Evolutionary conservation across 148 eudicot genomes (phyloP), one percentile per base, ranked within the genome.

Genomic region (Arbutus unedo): DNA sequence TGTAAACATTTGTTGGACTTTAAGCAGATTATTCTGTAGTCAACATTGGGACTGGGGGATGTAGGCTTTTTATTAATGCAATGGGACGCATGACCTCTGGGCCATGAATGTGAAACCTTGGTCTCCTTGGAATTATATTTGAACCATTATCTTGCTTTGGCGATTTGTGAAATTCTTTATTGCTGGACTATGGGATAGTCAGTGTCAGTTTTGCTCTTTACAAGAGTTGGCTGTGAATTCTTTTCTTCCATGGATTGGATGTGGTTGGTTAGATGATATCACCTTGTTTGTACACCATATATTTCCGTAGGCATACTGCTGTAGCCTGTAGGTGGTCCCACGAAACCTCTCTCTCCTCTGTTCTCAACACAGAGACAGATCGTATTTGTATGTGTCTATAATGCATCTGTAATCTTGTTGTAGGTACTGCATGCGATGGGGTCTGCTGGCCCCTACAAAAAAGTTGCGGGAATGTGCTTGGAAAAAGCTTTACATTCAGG

Each of bases 401-500:
- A 75, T 19, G 23, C 54, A 9, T 53, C 53, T 7, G 44, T 68
- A 53, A 50, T 71, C 23, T 53, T 74, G 74, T 72, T 31, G 88
- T 81, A 96, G 99, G 87, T 96, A 96, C 71, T 85, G 92, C 81
- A 78, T 94, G 91, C 92, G 99, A 50, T 96, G 99, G 99, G 99
- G 98, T 81, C 87, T 93, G 74, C 76, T 90, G 84, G 83, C 90
- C 45, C 93, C 90, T 62, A 85, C 90, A 21, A 91, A 80, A 80
- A 92, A 83, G 88, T 74, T 90, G 85, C 92, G 98, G 50, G 98
- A 96, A 76, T 86, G 90, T 89, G 91, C 99, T 85, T 94, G 97
- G 99, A 96, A 96, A 86, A 93, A 91, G 85, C 92, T 96, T 59
- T 94, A 96, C 84, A 92, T 96, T 80, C 82, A 93, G 98, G 98